A percentile compares a stretch with the other conserved stretches of the same genome.
Evolutionary conservation across 1,139 yeast species (phyloP).

Genomic region (Nadsonia starkeyi-henricii): DNA sequence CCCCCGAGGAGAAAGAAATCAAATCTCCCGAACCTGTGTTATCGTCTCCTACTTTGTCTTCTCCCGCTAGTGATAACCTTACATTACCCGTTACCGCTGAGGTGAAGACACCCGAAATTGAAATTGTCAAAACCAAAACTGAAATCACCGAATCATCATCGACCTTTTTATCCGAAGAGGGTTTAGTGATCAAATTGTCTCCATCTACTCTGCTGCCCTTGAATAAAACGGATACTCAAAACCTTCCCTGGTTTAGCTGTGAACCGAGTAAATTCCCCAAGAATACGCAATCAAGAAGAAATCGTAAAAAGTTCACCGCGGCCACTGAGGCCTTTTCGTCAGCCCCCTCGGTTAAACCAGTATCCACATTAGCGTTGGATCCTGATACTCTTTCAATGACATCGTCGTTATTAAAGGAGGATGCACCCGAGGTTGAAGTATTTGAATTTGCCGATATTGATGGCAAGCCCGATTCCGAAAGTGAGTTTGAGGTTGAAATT

Average conservation of each 20-base stretch:
- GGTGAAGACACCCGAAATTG: no score
- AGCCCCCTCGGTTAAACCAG: neutral
- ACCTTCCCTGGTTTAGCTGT: neutral
- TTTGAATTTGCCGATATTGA: no score
- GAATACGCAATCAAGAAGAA: neutral
- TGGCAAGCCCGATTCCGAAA: no score
- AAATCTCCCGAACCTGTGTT: neutral
- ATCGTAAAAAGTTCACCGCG: neutral
- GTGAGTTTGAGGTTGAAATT: no score
- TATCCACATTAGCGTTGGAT: neutral
- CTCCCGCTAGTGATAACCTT: neutral
- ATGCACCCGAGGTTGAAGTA: no score
- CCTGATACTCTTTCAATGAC: neutral
- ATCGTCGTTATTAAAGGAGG: neutral
- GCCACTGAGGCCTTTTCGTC: neutral
- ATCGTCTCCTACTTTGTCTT: constrained; percentile 1
- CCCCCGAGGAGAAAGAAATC: no score
- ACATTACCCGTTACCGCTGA: no score
- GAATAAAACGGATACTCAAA: neutral
- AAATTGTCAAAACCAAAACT: no score
- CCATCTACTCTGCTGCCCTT: neutral
- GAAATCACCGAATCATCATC: no score
- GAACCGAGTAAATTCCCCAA: neutral
- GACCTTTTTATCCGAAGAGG: neutral
- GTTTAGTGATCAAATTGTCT: neutral